Evolutionary conservation across 345 rosid genomes (phyloP), one percentile per base, ranked within the genome.

Genomic region (Isatis tinctoria): DNA sequence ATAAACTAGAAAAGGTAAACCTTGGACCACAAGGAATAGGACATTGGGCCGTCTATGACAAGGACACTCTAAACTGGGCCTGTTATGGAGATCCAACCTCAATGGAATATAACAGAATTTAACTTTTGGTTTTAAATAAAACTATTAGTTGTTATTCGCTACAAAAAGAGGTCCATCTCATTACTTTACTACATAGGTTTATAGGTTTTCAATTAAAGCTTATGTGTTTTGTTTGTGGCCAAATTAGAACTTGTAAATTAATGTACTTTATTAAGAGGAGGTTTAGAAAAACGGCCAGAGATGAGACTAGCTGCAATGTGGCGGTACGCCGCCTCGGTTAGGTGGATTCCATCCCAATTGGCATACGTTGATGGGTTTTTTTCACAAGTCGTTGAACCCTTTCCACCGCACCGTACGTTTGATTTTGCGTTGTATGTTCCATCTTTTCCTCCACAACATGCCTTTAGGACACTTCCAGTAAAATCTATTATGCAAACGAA

Each of bases 261-360:
- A 27, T 14, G 60, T 27, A 28, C 36, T 28, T 53, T 53, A 56
- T 10, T 56, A 30, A 56, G 39, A 56, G 60, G 30, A 56, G 60
- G 60, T 30, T 56, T 30, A 13, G 60, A 30, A 39, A 56, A 56
- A 30, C 60, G 60, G 60, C 60, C 60, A 10, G 60, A 56, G 60
- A 56, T 30, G 60, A 56, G 60, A 56, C 39, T 39, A 30, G 60
- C 30, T 56, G 60, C 60, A 56, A 56, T 56, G 39, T 56, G 39
- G 22, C 6, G 60, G 60, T 56, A 14, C 17, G 60, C 60, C 39
- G 60, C 60, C 39, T 56, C 60, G 8, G 60, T 56, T 56, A 56
- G 60, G 39, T 56, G 60, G 39, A 56, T 56, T 30, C 60, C 60
- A 30, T 56, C 60, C 60, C 60, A 56, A 56, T 56, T 56, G n/a